Conservation (phyloP, 129 eudicot species). For the Deinandra increscens region DNA sequence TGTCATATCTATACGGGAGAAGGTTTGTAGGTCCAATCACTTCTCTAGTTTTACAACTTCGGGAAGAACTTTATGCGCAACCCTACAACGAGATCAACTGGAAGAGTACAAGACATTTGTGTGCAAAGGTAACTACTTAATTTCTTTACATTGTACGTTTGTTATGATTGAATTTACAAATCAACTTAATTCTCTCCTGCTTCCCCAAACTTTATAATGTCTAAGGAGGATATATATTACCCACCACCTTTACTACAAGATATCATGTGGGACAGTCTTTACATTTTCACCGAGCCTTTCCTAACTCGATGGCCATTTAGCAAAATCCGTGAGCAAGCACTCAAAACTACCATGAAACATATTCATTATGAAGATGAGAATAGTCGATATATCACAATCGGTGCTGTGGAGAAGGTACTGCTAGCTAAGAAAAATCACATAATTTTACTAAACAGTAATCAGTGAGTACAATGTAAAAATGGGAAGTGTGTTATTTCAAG, state of each 20-base stretch:
- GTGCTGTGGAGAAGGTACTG: slow-evolving; percentile 60
- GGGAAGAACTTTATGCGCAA: slow-evolving; percentile 50
- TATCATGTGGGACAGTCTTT: slow-evolving; percentile 61
- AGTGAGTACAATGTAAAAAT: no score
- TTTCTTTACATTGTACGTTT: neutral
- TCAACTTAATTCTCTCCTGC: neutral
- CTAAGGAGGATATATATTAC: slow-evolving; percentile 70
- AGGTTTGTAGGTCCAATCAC: slow-evolving; percentile 62
- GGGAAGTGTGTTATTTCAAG: no score
- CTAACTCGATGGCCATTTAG: slow-evolving; percentile 66
- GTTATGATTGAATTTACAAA: neutral
- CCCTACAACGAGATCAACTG: slow-evolving; percentile 52
- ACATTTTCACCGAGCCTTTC: slow-evolving; percentile 55
- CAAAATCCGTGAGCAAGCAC: slow-evolving; percentile 58
- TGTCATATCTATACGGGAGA: slow-evolving; percentile 58
- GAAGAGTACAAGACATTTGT: slow-evolving; percentile 46
- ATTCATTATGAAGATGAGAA: slow-evolving; percentile 79
- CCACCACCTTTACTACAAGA: slow-evolving; percentile 75
- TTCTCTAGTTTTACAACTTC: slow-evolving; percentile 49
- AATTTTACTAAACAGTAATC: neutral
- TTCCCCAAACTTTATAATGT: slow-evolving; percentile 1
- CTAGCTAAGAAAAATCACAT: neutral
- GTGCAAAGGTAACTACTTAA: slow-evolving; percentile 44
- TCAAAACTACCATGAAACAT: slow-evolving; percentile 54
- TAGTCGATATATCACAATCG: slow-evolving; percentile 63